A percentile compares a stretch with the other conserved stretches of the same genome.
Evolutionary conservation across 2,329 filamentous ascomycete genomes (phyloP).

Genomic region (Plenodomus biglobosus): DNA sequence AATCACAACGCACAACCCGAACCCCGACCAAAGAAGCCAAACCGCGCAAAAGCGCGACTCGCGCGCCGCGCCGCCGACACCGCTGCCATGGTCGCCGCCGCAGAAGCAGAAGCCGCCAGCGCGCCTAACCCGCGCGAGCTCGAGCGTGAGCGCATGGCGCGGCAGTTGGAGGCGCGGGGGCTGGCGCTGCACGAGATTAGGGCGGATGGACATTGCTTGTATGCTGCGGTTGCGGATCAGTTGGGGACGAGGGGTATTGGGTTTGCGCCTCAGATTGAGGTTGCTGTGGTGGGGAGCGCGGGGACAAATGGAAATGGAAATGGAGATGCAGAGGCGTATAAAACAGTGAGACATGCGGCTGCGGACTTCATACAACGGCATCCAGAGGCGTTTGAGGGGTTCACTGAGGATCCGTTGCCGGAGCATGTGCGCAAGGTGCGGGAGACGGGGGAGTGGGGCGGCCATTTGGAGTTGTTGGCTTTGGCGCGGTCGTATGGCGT

Average conservation of each 20-base stretch:
- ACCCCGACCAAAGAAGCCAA: conserved; percentile 68
- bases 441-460: conserved; percentile 93
- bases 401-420: conserved; percentile 78
- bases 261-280: conserved; percentile 39
- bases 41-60: conserved; percentile 86
- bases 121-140: conserved; percentile 44
- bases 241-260: conserved; percentile 53
- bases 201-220: conserved; percentile 93
- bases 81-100: conserved; percentile 66
- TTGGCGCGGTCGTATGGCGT: conserved; percentile 79
- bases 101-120: conserved; percentile 69
- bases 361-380: conserved; percentile 76
- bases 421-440: conserved; percentile 74
- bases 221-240: conserved; percentile 88
- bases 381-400: conserved; percentile 79
- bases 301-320: not conserved
- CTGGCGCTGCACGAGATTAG: conserved; percentile 77
- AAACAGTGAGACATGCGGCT: conserved; percentile 67
- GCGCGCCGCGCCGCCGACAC: conserved; percentile 86
- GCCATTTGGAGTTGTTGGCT: conserved; percentile 85
- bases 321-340: conserved; percentile 54
- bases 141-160: conserved; percentile 62
- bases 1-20: conserved; percentile 3
- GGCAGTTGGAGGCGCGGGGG: conserved; percentile 62
- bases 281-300: conserved; percentile 15